These are phyloP conservation scores for Teunomyces gatunensis DNA, from an alignment of 805 yeast genomes.

Conservation along the genomic window DNA sequence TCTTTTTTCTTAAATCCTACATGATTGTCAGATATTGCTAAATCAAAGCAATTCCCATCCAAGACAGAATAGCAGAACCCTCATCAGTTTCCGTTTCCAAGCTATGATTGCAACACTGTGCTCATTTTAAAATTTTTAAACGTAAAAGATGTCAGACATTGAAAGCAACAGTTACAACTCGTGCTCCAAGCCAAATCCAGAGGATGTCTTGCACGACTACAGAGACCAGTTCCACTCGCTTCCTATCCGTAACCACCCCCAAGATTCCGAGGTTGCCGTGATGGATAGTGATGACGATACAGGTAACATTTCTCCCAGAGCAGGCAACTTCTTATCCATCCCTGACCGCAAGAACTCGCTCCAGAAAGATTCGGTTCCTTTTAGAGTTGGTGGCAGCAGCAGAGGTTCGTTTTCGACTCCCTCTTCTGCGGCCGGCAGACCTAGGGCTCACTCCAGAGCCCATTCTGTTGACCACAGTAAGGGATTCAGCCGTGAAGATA, in stretches of 20 bases:
- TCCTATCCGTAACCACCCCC: conserved; percentile 20
- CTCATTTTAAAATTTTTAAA: not conserved
- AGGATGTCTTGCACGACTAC: conserved; percentile 40
- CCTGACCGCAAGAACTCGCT: not conserved
- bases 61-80: not conserved
- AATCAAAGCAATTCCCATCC: not conserved
- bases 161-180: conserved; percentile 34
- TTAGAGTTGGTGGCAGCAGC: not conserved
- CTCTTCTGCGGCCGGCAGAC: conserved; percentile 12
- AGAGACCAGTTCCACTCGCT: conserved; percentile 35
- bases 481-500: conserved; percentile 16
- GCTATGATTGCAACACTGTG: conserved; percentile 7
- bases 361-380: not conserved
- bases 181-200: conserved; percentile 26
- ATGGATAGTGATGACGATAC: conserved; percentile 17
- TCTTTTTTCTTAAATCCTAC: conserved; percentile 1
- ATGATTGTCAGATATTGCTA: conserved; percentile 6
- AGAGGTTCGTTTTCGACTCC: not conserved
- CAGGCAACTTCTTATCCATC: conserved; percentile 11
- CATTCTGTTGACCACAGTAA: conserved; percentile 27
- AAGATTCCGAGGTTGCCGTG: not conserved
- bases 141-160: conserved; percentile 35
- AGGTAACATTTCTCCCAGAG: conserved; percentile 5
- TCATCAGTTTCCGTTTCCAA: not conserved
- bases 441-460: conserved; percentile 15